Evolutionary conservation across 1,284 basidiomycete genomes (phyloP).

Genomic region (Ceratobasidium sp.): DNA sequence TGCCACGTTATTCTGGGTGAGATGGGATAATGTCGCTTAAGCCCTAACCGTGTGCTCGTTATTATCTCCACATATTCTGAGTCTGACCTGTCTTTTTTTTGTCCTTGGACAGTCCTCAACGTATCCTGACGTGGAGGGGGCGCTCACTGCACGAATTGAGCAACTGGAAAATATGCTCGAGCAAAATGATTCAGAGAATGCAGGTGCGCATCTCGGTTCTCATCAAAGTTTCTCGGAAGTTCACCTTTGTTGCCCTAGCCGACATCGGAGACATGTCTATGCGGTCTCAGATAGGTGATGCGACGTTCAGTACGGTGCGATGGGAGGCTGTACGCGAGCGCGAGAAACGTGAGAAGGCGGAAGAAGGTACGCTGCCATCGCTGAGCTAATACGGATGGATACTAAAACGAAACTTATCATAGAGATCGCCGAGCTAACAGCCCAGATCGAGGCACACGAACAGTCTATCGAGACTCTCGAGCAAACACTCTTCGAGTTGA

Average conservation of each 20-base stretch:
- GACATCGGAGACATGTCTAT: slow-evolving; percentile 50
- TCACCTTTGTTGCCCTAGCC: background rate
- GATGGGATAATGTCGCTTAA: background rate
- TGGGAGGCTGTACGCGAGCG: slow-evolving; percentile 40
- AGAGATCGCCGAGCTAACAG: slow-evolving; percentile 56
- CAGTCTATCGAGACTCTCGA: slow-evolving; percentile 73
- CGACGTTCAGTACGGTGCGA: slow-evolving; percentile 39
- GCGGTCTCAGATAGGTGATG: slow-evolving; percentile 59
- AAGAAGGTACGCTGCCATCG: slow-evolving; percentile 60
- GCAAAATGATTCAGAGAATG: slow-evolving; percentile 64
- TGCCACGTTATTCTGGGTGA: background rate
- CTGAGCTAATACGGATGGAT: background rate
- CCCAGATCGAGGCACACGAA: slow-evolving; percentile 60
- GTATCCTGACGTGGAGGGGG: slow-evolving; percentile 56
- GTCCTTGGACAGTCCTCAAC: slow-evolving; percentile 1
- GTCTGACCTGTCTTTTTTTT: background rate
- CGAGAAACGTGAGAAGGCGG: slow-evolving; percentile 23
- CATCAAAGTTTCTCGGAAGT: background rate
- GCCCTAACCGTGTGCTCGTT: background rate
- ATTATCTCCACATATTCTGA: background rate
- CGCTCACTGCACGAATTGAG: slow-evolving; percentile 62
- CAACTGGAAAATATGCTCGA: slow-evolving; percentile 72
- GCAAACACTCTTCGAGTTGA: slow-evolving; percentile 79
- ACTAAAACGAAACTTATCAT: background rate
- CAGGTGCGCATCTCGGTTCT: slow-evolving; percentile 58